These are phyloP conservation scores for Pseudonitzschia delicatissima DNA, from an alignment of 108 stramenopile species.

Conservation along the genomic window DNA sequence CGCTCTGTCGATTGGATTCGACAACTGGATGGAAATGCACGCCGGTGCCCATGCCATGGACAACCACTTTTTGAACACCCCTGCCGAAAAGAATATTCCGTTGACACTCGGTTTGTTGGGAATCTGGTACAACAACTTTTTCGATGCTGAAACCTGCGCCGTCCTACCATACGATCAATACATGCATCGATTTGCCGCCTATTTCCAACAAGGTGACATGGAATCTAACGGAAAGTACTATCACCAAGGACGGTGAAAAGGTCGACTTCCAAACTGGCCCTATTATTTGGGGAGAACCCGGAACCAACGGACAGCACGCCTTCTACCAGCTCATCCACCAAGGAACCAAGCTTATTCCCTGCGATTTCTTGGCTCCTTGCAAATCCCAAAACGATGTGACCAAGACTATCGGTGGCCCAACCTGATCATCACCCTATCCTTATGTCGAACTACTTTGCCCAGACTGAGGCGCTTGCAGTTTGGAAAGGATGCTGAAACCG, in stretches of 20 bases:
- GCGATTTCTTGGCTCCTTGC: slow-evolving; percentile 94
- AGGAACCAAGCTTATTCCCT: slow-evolving; percentile 91
- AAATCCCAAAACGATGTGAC: slow-evolving; percentile 73
- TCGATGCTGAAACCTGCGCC: slow-evolving; percentile 88
- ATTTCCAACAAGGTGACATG: slow-evolving; percentile 99
- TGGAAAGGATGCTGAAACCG: slow-evolving; percentile 73
- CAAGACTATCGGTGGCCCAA: slow-evolving; percentile 58
- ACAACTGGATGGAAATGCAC: slow-evolving; percentile 87
- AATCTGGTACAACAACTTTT: slow-evolving; percentile 98
- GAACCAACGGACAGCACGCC: slow-evolving; percentile 98
- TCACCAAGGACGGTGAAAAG: slow-evolving; percentile 63
- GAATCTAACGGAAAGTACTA: slow-evolving; percentile 98
- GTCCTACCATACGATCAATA: slow-evolving; percentile 97
- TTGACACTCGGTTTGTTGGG: slow-evolving; percentile 94
- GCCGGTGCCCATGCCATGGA: slow-evolving; percentile 99
- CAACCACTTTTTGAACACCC: slow-evolving; percentile 93
- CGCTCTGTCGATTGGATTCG: slow-evolving; percentile 87
- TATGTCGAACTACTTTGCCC: slow-evolving; percentile 98
- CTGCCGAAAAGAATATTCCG: slow-evolving; percentile 90
- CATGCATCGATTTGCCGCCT: slow-evolving; percentile 93
- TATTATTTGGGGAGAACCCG: slow-evolving; percentile 96
- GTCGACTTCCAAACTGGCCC: slow-evolving; percentile 65
- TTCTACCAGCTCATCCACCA: slow-evolving; percentile 99
- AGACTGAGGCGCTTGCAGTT: slow-evolving; percentile 97
- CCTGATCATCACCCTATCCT: slow-evolving; percentile 97